Conservation (phyloP, 169 alveolate genomes). For the Babesia bigemina region DNA sequence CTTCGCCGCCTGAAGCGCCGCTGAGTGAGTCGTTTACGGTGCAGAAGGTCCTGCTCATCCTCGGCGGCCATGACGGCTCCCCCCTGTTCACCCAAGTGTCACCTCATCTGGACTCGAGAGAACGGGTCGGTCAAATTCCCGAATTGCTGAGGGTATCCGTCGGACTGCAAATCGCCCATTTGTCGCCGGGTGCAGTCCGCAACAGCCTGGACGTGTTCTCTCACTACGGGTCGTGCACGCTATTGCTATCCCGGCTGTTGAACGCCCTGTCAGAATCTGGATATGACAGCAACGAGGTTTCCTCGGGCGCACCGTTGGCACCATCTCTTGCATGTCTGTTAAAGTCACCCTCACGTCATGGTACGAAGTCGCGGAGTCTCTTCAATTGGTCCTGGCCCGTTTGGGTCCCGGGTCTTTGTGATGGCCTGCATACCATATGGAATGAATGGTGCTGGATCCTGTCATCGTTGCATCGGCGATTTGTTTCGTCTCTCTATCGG, state of each 20-base stretch:
- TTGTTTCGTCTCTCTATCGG: conserved; percentile 14
- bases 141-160: neutral
- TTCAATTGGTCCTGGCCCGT: conserved; percentile 19
- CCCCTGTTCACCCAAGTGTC: conserved; percentile 12
- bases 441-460: conserved; percentile 12
- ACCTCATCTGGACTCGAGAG: no score
- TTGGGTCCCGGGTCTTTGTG: neutral
- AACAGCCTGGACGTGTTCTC: neutral
- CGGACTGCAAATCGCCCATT: conserved; percentile 11
- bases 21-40: conserved; percentile 10
- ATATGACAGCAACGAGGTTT: neutral
- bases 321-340: conserved; percentile 13
- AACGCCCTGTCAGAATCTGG: neutral
- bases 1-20: neutral
- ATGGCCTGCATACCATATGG: conserved; percentile 7
- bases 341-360: neutral
- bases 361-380: neutral
- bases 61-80: conserved; percentile 30
- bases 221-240: conserved; percentile 21
- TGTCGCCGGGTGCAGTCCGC: conserved; percentile 21
- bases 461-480: conserved; percentile 8
- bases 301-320: neutral
- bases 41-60: conserved; percentile 17
- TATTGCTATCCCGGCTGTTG: conserved; percentile 1
- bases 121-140: no score